Evolutionary conservation across 495 filamentous ascomycete species (phyloP), one percentile per base, ranked within the genome.

Genomic region (Patellaria atrata): DNA sequence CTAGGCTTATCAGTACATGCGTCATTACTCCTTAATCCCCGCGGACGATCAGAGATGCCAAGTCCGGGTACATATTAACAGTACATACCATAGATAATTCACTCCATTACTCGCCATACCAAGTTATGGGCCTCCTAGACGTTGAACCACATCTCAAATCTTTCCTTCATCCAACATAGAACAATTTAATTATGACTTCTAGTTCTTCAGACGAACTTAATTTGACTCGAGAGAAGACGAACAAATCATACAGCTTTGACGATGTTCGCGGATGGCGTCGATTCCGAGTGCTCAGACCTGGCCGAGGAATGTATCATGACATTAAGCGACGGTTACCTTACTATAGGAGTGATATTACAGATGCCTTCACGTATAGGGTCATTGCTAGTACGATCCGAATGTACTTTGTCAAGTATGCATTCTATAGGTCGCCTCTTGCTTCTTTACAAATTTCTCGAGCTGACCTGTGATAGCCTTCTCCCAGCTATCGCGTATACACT

Each of bases 401-500:
- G 27, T 57, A 55, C 41, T 61, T 61, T 29, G 53, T 55, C 20
- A 59, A 54, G 50, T 54, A 25, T 19, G 35, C 19, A 9, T 3
- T 13, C 29, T 30, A 10, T 30, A n/a, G 27, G 11, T 35, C 12
- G 10, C 32, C 10, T 34, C 34, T 1, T 13, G 33, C 12, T 12
- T 1, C 5, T 4, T 11, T 30, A 3, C 8, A 7, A 7, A 13
- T 6, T 15, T 12, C 11, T 11, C 5, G 9, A 43, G 1, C 14
- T 19, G 10, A 14, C 3, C 18, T 2, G 13, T 14, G 15, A n/a
- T 10, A 37, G 58, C 31, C 39, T 61, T 2, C 40, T 61, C 5
- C 57, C 58, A 6, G 58, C 58, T 2, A 31, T 61, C 9, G 58
- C 58, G 13, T 61, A 57, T 40, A 27, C 40, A 20, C 37, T 59